Base-by-base conservation (phyloP, 352 stramenopile genomes). In the Phytopythium montanum region DNA sequence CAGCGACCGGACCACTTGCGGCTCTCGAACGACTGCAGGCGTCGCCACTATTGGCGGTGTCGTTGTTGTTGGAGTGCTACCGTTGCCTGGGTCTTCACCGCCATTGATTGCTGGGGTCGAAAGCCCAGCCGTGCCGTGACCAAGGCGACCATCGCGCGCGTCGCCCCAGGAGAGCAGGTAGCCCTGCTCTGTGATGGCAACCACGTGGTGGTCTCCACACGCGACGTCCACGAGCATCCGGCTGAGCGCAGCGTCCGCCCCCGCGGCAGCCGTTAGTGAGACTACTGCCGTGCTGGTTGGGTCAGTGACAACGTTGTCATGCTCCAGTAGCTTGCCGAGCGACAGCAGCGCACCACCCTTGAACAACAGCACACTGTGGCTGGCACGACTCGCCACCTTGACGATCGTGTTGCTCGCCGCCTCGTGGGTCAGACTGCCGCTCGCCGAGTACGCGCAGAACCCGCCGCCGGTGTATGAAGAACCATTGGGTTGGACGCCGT, bases 121-220 rank as follows among this genome's bases (percentile, higher is more conserved):
- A 29, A 13, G 16, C 23, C 34, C 34, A 14, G 51, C 2, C 28
- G 21, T 3, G 49, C 42, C 13, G 61, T 31, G 26, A 21, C 66
- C n/a, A 4, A 28, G 45, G 28, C 12, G 38, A 42, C 19, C 68
- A 12, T 77, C 64, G 3, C 61, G 56, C 10, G 70, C 71, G n/a
- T 83, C 68, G n/a, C 85, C 85, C 81, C 79, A 95, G n/a, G 76
- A 78, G 34, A 92, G 62, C 34, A 91, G 36, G 64, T 90, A 88
- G 19, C 81, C 83, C 38, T 89, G 80, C 61, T 95, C 83, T 2
- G 79, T 91, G 45, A 84, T 62, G 28, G 76, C 85, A 6, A 81
- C 70, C 3, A 81, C 59, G 56, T 92, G 83, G 21, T 71, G 62
- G 52, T 81, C 73, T 1, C 85, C 83, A 28, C 79, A 84, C n/a